Conservation (phyloP, 2,329 filamentous ascomycete genomes). For the Hypoxylon sp. region DNA sequence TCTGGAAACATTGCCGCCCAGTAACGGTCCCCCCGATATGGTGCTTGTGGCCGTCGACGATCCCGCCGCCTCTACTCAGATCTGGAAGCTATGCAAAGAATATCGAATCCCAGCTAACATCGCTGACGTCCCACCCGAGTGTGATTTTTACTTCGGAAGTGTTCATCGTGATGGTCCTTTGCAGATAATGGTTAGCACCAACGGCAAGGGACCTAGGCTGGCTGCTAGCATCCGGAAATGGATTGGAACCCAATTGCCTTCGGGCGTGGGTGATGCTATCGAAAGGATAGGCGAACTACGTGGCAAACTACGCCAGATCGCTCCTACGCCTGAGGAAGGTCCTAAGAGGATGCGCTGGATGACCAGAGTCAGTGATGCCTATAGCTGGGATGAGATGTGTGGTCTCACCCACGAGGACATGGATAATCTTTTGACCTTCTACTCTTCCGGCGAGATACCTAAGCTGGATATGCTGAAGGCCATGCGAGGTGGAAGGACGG, state of each 20-base stretch:
- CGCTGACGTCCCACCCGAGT: slow-evolving; percentile 94
- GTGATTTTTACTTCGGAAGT: slow-evolving; percentile 98
- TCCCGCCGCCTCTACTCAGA: slow-evolving; percentile 84
- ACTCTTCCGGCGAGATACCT: slow-evolving; percentile 65
- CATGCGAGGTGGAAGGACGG: slow-evolving; percentile 57
- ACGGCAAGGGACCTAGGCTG: slow-evolving; percentile 91
- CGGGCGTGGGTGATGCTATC: slow-evolving; percentile 85
- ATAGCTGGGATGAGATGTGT: slow-evolving; percentile 85
- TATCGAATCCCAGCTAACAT: slow-evolving; percentile 89
- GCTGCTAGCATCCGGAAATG: slow-evolving; percentile 85
- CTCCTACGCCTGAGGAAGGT: slow-evolving; percentile 75
- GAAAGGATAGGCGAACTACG: slow-evolving; percentile 83
- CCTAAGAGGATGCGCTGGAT: slow-evolving; percentile 96
- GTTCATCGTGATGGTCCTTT: slow-evolving; percentile 93
- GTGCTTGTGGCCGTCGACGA: slow-evolving; percentile 94
- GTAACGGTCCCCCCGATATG: slow-evolving; percentile 67
- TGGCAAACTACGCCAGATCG: slow-evolving; percentile 78
- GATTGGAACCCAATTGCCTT: slow-evolving; percentile 79
- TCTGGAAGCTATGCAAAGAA: slow-evolving; percentile 94
- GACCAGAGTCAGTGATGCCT: slow-evolving; percentile 87
- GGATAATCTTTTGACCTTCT: slow-evolving; percentile 81
- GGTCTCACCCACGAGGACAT: slow-evolving; percentile 85
- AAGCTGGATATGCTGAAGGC: slow-evolving; percentile 62
- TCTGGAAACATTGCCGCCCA: slow-evolving; percentile 68
- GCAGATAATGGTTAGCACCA: slow-evolving; percentile 99